Conservation (phyloP, 2,329 filamentous ascomycete species). For the Aureobasidium subglaciale region DNA sequence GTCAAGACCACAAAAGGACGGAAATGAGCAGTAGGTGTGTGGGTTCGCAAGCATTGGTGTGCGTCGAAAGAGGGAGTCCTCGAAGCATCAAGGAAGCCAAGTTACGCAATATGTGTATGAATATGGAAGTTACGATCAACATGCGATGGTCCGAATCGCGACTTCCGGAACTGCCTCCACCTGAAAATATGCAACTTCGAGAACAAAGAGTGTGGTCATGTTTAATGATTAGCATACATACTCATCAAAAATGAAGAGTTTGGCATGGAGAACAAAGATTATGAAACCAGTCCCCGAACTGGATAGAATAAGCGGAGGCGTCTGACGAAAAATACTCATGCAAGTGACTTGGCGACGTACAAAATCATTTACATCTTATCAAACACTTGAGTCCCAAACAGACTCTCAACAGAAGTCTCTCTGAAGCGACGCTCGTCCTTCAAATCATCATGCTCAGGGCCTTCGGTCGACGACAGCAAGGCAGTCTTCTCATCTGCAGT, state of each 20-base stretch:
- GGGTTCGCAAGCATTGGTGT: neutral
- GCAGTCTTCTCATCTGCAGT: slow-evolving; percentile 18
- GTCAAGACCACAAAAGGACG: neutral
- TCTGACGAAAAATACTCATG: neutral
- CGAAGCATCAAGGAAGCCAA: neutral
- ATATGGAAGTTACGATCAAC: neutral
- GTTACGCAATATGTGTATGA: neutral
- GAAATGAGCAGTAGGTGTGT: neutral
- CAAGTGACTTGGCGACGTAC: neutral
- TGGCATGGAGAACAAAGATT: too few relatives aligned
- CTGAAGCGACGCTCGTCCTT: slow-evolving; percentile 18
- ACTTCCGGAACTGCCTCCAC: too few relatives aligned
- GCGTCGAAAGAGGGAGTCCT: too few relatives aligned
- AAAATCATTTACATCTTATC: slow-evolving; percentile 30
- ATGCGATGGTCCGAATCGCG: too few relatives aligned
- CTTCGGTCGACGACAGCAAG: slow-evolving; percentile 17
- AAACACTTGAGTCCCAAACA: slow-evolving; percentile 29
- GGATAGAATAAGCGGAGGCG: too few relatives aligned
- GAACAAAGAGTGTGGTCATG: too few relatives aligned
- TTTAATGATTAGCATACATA: too few relatives aligned
- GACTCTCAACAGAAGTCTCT: slow-evolving; percentile 20
- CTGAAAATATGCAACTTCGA: too few relatives aligned
- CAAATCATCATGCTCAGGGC: slow-evolving; percentile 21
- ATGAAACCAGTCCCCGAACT: too few relatives aligned
- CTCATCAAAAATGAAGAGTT: too few relatives aligned